Conservation (phyloP, 805 yeast species). For the Kazachstania kunashirensis region DNA sequence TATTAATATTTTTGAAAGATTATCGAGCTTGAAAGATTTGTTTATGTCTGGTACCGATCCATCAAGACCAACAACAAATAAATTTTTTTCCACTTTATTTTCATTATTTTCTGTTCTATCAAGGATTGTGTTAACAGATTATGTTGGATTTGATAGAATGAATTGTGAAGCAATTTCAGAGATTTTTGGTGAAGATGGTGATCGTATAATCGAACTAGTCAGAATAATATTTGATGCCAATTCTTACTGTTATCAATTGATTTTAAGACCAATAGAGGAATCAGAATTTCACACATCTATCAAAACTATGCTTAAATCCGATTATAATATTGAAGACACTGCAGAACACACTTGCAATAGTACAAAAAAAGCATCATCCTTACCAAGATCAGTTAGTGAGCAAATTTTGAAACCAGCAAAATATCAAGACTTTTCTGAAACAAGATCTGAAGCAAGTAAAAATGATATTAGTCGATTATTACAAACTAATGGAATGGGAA, state of each 20-base stretch:
- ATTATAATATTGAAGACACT: constrained; percentile 2
- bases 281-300: constrained; percentile 21
- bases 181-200: constrained; percentile 36
- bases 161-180: neutral
- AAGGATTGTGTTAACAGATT: constrained; percentile 3
- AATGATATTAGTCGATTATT: neutral
- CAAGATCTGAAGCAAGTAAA: constrained; percentile 1
- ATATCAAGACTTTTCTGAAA: neutral
- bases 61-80: constrained; percentile 4
- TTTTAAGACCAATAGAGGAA: constrained; percentile 17
- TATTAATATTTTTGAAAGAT: constrained; percentile 10
- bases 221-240: constrained; percentile 18
- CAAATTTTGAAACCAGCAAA: neutral
- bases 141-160: constrained; percentile 1
- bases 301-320: constrained; percentile 12
- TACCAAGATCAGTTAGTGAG: neutral
- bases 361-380: neutral
- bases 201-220: constrained; percentile 24
- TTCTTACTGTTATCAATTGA: constrained; percentile 16
- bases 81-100: constrained; percentile 7
- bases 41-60: neutral
- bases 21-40: constrained; percentile 1
- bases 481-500: neutral
- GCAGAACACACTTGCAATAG: neutral
- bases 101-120: constrained; percentile 5